Conservation (phyloP, 2,329 filamentous ascomycete genomes). For the Colletotrichum shisoi region DNA sequence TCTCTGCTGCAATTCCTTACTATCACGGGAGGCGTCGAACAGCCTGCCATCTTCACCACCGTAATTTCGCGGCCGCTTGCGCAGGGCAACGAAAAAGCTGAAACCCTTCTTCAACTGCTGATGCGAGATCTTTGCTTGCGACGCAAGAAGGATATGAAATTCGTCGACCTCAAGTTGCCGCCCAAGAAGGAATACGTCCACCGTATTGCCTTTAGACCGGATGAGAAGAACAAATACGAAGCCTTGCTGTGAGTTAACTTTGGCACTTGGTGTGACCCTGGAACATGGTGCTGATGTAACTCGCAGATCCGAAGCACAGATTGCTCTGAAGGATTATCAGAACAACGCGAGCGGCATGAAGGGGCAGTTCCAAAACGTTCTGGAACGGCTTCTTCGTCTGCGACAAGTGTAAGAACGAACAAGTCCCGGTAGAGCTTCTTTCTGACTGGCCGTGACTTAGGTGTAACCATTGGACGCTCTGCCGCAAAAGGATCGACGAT, state of each 20-base stretch:
- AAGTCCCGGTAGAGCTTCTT: conserved; percentile 20
- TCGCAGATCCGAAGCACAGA: conserved; percentile 73
- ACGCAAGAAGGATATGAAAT: conserved; percentile 86
- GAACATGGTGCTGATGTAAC: conserved; percentile 41
- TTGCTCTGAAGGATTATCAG: conserved; percentile 70
- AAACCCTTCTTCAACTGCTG: conserved; percentile 73
- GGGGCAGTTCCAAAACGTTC: conserved; percentile 73
- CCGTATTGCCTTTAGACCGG: conserved; percentile 73
- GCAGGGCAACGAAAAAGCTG: conserved; percentile 63
- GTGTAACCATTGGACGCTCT: conserved; percentile 89
- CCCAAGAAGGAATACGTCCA: conserved; percentile 80
- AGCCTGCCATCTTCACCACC: conserved; percentile 75
- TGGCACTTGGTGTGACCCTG: too few species aligned
- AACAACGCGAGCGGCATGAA: conserved; percentile 53
- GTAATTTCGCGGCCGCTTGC: conserved; percentile 74
- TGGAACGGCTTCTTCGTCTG: conserved; percentile 83
- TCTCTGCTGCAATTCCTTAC: conserved; percentile 80
- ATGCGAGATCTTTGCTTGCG: conserved; percentile 84
- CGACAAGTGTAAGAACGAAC: conserved; percentile 69
- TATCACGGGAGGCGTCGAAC: conserved; percentile 77
- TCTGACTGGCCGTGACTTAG: conserved; percentile 46
- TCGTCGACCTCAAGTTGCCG: conserved; percentile 82
- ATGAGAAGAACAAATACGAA: conserved; percentile 81
- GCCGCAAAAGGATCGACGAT: conserved; percentile 75
- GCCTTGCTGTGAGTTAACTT: conserved; percentile 66